These are phyloP conservation scores for Claviceps fusiformis DNA, from an alignment of 2,329 filamentous ascomycete species.

Conservation along the genomic window DNA sequence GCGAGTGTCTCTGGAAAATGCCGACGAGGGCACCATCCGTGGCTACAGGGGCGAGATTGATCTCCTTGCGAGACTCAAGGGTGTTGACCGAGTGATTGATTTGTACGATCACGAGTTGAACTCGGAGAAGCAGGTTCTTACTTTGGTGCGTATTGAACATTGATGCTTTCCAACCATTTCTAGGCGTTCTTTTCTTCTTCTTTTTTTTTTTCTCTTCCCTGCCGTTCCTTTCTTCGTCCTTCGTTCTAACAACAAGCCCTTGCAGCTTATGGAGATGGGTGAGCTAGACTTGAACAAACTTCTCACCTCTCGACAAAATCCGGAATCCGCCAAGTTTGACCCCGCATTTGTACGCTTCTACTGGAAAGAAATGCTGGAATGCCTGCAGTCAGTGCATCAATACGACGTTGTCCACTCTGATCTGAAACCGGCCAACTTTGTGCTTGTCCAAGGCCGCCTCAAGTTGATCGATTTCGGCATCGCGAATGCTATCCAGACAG, in stretches of 20 bases:
- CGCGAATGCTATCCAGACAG: slow-evolving; percentile 88
- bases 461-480: slow-evolving; percentile 99
- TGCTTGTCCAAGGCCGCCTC: slow-evolving; percentile 75
- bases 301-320: slow-evolving; percentile 58
- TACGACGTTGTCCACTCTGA: slow-evolving; percentile 93
- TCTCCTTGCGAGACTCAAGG: slow-evolving; percentile 64
- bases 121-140: slow-evolving; percentile 76
- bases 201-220: not conserved
- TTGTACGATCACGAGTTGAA: slow-evolving; percentile 91
- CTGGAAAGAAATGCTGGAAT: slow-evolving; percentile 99
- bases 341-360: slow-evolving; percentile 89
- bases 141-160: slow-evolving; percentile 47
- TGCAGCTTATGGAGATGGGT: slow-evolving; percentile 87
- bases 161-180: too few species aligned
- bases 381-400: slow-evolving; percentile 76
- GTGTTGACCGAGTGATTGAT: slow-evolving; percentile 80
- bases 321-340: slow-evolving; percentile 65
- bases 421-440: slow-evolving; percentile 93
- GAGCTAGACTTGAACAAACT: slow-evolving; percentile 87
- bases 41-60: slow-evolving; percentile 96
- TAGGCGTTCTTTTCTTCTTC: not conserved
- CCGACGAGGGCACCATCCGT: slow-evolving; percentile 68
- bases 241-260: not conserved
- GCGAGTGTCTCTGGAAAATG: slow-evolving; percentile 77
- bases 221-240: not conserved